Conservation (phyloP, 495 filamentous ascomycete species). For the Neurospora sp. region DNA sequence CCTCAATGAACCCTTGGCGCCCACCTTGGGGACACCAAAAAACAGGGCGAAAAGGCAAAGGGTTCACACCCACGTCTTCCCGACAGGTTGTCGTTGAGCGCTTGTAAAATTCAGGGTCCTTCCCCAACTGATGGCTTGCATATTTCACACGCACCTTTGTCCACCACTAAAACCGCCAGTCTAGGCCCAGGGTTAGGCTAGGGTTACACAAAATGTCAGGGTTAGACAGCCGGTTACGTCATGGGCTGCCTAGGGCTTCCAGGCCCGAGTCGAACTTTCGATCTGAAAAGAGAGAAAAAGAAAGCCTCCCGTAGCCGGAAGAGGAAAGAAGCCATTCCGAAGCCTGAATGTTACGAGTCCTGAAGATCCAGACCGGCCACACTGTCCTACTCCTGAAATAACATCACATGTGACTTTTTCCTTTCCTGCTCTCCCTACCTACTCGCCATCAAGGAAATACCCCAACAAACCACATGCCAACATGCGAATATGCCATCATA, state of each 20-base stretch:
- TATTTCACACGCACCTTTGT: conserved; percentile 4
- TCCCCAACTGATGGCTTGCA: conserved; percentile 23
- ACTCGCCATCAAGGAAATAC: neutral
- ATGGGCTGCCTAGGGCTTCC: neutral
- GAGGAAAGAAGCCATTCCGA: neutral
- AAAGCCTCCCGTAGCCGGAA: neutral
- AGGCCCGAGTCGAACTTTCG: neutral
- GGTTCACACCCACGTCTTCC: neutral
- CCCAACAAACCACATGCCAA: neutral
- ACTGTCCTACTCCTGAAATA: neutral
- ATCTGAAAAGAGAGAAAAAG: neutral
- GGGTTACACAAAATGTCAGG: neutral
- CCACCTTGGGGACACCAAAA: neutral
- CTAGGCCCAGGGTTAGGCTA: neutral
- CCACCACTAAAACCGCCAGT: conserved; percentile 7
- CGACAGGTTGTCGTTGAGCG: neutral
- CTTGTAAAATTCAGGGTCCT: conserved; percentile 22
- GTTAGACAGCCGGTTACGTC: neutral
- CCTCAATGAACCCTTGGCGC: neutral
- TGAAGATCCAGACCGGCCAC: neutral
- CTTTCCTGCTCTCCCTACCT: neutral
- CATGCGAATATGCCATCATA: neutral
- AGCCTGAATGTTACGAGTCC: neutral
- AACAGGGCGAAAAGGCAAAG: neutral
- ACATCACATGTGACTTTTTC: neutral